phyloP scores from a whole-genome alignment of 2,329 filamentous ascomycete species.

The Alternaria tenuissima region DNA sequence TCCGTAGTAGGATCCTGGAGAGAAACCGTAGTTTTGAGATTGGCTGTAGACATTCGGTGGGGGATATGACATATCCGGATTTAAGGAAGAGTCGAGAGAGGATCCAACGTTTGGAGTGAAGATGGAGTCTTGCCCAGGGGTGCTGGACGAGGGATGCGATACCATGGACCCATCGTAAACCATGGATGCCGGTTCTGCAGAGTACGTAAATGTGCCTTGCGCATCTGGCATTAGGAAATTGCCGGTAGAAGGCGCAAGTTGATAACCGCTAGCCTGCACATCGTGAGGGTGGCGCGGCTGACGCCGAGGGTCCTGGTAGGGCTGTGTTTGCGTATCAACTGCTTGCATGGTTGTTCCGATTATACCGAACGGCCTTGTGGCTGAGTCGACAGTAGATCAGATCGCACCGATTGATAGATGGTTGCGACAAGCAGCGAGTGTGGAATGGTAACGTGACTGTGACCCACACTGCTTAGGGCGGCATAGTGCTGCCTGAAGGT shows the following conservation, averaged over 20 bases:
- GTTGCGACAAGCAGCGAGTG: slow-evolving; percentile 20
- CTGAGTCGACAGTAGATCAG: slow-evolving; percentile 28
- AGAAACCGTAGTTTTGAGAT: slow-evolving; percentile 39
- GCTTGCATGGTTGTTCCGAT: slow-evolving; percentile 37
- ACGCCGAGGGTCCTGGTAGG: slow-evolving; percentile 45
- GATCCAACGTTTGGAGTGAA: slow-evolving; percentile 46
- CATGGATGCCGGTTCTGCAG: slow-evolving; percentile 47
- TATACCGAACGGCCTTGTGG: slow-evolving; percentile 28
- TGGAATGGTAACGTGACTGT: slow-evolving; percentile 42
- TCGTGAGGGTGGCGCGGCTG: slow-evolving; percentile 47
- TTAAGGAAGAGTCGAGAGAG: slow-evolving; percentile 48
- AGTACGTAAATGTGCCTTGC: slow-evolving; percentile 48
- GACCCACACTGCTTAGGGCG: slow-evolving; percentile 36
- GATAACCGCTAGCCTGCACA: slow-evolving; percentile 39
- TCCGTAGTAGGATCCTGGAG: slow-evolving; percentile 39
- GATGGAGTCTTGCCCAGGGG: slow-evolving; percentile 37
- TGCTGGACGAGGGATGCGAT: slow-evolving; percentile 28
- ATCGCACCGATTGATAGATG: slow-evolving; percentile 17
- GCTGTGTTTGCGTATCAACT: slow-evolving; percentile 45
- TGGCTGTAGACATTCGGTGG: slow-evolving; percentile 38
- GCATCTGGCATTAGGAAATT: slow-evolving; percentile 41
- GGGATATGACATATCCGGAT: slow-evolving; percentile 45
- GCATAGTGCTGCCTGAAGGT: slow-evolving; percentile 46
- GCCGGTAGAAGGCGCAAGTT: slow-evolving; percentile 27
- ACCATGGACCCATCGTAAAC: slow-evolving; percentile 43